Conservation (phyloP, 176 grass and related monocot genomes). For the Carex cristatella region DNA sequence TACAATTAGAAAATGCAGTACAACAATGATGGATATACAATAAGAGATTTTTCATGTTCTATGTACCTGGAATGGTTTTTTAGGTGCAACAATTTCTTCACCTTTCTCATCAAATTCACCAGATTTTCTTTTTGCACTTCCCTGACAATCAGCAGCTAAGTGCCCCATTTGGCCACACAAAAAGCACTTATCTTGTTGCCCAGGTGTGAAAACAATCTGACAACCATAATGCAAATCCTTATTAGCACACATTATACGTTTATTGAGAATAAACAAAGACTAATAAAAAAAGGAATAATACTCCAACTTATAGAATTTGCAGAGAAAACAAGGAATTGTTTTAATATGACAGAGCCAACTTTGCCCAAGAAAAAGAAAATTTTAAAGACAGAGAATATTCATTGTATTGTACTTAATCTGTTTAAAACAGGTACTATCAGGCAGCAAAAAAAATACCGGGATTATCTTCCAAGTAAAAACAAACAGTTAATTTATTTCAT, state of each 20-base stretch:
- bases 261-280: background rate
- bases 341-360: background rate
- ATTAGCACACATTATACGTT: slow-evolving; percentile 13
- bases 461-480: background rate
- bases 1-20: slow-evolving; percentile 7
- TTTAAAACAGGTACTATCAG: background rate
- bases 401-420: background rate
- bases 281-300: background rate
- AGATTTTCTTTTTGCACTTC: slow-evolving; percentile 91
- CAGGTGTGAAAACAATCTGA: slow-evolving; percentile 91
- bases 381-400: background rate
- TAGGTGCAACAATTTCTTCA: slow-evolving; percentile 43
- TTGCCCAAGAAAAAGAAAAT: background rate
- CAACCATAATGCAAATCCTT: slow-evolving; percentile 26
- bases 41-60: background rate
- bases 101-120: slow-evolving; percentile 94
- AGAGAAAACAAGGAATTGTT: background rate
- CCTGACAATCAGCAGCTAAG: slow-evolving; percentile 88
- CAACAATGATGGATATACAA: background rate
- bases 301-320: background rate
- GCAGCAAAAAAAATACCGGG: background rate
- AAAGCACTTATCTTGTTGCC: slow-evolving; percentile 97
- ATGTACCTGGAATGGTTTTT: slow-evolving; percentile 93
- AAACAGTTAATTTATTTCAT: background rate
- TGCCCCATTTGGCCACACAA: slow-evolving; percentile 97